Evolutionary conservation across 2,329 filamentous ascomycete genomes (phyloP).

Genomic region (Triangularia verruculosa): DNA sequence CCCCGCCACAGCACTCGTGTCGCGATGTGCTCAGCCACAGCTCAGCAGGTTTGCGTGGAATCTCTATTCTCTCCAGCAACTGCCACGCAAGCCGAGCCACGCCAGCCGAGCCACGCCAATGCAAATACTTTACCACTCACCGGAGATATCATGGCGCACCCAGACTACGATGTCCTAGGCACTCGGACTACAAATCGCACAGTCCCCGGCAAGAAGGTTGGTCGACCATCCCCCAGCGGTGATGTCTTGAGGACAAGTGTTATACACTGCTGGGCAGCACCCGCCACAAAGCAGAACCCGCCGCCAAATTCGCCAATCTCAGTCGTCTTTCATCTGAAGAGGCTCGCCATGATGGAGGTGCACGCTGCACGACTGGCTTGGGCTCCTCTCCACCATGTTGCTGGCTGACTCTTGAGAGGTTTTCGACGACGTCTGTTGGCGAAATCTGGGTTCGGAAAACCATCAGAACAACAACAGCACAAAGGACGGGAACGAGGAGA

Average conservation of each 20-base stretch:
- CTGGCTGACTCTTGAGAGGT: neutral
- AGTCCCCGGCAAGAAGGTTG: neutral
- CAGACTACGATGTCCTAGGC: neutral
- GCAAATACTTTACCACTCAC: neutral
- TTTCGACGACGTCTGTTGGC: neutral
- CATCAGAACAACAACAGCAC: neutral
- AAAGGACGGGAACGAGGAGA: neutral
- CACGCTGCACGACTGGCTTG: neutral
- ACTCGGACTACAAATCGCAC: neutral
- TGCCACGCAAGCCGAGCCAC: neutral
- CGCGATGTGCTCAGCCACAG: constrained; percentile 18
- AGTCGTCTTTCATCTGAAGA: neutral
- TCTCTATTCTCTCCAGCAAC: neutral
- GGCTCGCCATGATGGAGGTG: neutral
- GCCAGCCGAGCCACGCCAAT: neutral
- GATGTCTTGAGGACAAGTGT: neutral
- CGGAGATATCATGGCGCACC: neutral
- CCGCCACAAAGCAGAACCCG: neutral
- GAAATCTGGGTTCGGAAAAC: neutral
- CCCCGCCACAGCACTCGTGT: constrained; percentile 15
- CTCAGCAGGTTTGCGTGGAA: neutral
- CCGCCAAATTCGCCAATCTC: neutral
- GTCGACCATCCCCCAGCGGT: neutral
- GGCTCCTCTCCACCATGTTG: neutral
- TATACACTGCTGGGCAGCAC: too few species aligned